Evolutionary conservation across 2,329 filamentous ascomycete species (phyloP).

Genomic region (Paraphaeosphaeria minitans): DNA sequence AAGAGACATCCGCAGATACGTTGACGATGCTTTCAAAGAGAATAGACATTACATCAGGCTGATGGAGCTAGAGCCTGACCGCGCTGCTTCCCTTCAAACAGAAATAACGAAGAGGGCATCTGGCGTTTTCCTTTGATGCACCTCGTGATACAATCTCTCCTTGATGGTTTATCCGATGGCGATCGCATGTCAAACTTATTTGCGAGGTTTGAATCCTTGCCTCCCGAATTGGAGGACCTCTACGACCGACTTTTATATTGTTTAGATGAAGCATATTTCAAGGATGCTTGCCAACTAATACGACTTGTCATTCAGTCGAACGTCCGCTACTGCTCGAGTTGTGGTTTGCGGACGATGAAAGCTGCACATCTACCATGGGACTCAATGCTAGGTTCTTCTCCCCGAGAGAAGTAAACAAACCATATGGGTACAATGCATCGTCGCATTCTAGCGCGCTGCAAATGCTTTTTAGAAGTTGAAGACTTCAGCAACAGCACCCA

Average conservation of each 20-base stretch:
- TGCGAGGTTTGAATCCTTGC: conserved; percentile 12
- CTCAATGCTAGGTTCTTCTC: neutral
- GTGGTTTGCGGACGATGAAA: neutral
- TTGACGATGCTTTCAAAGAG: conserved; percentile 17
- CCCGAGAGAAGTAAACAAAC: neutral
- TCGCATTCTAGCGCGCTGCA: neutral
- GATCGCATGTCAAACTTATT: conserved; percentile 16
- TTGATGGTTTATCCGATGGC: conserved; percentile 17
- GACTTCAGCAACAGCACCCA: neutral
- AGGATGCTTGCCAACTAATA: conserved; percentile 17
- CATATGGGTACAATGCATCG: neutral
- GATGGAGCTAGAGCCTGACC: neutral
- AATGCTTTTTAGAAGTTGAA: neutral
- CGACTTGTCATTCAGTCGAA: conserved; percentile 6
- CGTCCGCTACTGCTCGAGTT: neutral
- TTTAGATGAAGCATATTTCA: conserved; percentile 12
- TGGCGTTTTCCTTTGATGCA: conserved; percentile 21
- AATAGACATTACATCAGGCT: neutral
- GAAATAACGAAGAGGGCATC: conserved; percentile 12
- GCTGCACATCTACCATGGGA: neutral
- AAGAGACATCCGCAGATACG: conserved; percentile 3
- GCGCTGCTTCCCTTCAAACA: neutral
- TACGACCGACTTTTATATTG: conserved; percentile 15
- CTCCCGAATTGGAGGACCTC: conserved; percentile 14
- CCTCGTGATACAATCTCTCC: conserved; percentile 17